phyloP scores from a whole-genome alignment of 2,329 filamentous ascomycete species.

The Pseudocercospora fuligena region DNA sequence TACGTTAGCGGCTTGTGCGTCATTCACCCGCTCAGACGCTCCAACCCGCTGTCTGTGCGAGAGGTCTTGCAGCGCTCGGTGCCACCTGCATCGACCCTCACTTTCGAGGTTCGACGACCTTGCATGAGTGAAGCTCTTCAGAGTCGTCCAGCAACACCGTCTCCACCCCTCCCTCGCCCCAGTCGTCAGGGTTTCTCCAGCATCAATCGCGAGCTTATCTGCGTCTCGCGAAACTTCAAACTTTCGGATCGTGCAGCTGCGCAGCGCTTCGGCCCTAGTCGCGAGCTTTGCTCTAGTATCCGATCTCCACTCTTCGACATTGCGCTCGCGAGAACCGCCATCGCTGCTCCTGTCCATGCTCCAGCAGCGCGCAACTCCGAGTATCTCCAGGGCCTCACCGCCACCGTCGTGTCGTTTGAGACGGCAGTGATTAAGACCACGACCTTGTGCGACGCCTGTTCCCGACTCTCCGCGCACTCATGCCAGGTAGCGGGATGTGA shows the following conservation, averaged over 20 bases:
- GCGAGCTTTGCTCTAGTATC: slow-evolving; percentile 23
- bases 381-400: slow-evolving; percentile 37
- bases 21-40: not conserved
- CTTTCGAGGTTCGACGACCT: slow-evolving; percentile 5
- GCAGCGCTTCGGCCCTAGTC: slow-evolving; percentile 29
- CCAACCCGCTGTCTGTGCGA: not conserved
- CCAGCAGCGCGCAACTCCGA: slow-evolving; percentile 27
- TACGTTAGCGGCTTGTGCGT: slow-evolving; percentile 1
- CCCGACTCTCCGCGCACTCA: slow-evolving; percentile 26
- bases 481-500: slow-evolving; percentile 42
- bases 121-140: not conserved
- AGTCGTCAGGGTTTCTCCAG: slow-evolving; percentile 25
- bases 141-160: slow-evolving; percentile 17
- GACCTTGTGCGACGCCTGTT: slow-evolving; percentile 32
- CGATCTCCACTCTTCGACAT: slow-evolving; percentile 21
- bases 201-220: slow-evolving; percentile 25
- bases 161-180: slow-evolving; percentile 21
- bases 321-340: slow-evolving; percentile 22
- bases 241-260: slow-evolving; percentile 29
- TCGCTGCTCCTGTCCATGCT: slow-evolving; percentile 26
- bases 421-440: slow-evolving; percentile 28
- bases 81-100: slow-evolving; percentile 6
- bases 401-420: slow-evolving; percentile 35
- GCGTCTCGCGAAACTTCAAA: slow-evolving; percentile 3
- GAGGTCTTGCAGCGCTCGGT: not conserved